Evolutionary conservation across 495 filamentous ascomycete genomes (phyloP), one percentile per base, ranked within the genome.

Genomic region (Neurospora hispaniola): DNA sequence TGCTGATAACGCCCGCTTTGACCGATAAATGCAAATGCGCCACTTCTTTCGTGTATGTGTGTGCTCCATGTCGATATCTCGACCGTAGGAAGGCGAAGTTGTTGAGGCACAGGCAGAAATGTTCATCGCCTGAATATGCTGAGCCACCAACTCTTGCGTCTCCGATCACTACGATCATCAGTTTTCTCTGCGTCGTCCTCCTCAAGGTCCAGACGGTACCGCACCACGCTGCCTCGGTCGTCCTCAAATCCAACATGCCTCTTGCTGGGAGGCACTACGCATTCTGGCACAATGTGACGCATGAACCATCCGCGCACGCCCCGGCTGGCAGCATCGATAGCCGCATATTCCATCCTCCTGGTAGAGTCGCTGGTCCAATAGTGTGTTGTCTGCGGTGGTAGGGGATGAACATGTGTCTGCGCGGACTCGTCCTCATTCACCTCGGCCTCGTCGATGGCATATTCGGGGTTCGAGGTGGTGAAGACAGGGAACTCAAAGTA

Each of bases 361-460:
- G 86, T 87, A 48, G 81, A 80, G 74, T 87, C 86, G 71, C 84
- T 87, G 4, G 85, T 87, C 86, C 86, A 88, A 75, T 88, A 88
- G 70, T 86, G 85, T 2, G 83, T 84, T n/a, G 86, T 88, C 69
- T 86, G 82, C 23, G 87, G 87, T 5, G 85, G 86, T 0, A 80
- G 77, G 35, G 79, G 79, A 42, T 81, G 77, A 3, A 76, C 48
- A 0, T 73, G 71, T 2, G 74, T 69, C 43, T 81, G 76, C 27
- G 27, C 54, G 9, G 74, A 59, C 8, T 35, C 69, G 41, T 71
- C 70, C 1, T 42, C 23, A 54, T 70, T 69, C 48, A 23, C 46
- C 35, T 75, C 76, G 39, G 73, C 71, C 68, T 72, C 75, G n/a
- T 71, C 74, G 10, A 75, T 35, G 10, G 71, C 70, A 38, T 66